phyloP scores from a whole-genome alignment of 2,329 filamentous ascomycete species.

The Hypoxylon sp. region DNA sequence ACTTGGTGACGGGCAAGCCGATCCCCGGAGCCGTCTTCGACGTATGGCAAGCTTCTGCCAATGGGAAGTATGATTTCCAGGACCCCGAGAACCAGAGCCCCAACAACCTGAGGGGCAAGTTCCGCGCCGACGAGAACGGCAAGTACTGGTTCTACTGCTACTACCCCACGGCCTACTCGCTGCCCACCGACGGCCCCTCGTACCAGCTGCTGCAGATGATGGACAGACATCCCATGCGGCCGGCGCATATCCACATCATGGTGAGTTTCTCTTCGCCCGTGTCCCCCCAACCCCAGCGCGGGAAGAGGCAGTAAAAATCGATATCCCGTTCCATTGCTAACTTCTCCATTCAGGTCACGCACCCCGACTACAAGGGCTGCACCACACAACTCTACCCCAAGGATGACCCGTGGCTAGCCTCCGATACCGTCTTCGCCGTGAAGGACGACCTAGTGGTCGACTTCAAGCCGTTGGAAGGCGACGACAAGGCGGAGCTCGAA shows the following conservation, averaged over 20 bases:
- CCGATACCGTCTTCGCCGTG: slow-evolving; percentile 66
- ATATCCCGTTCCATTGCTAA: slow-evolving; percentile 2
- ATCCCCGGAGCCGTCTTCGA: slow-evolving; percentile 78
- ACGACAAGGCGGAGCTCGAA: slow-evolving; percentile 51
- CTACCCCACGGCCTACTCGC: slow-evolving; percentile 78
- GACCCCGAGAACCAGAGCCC: slow-evolving; percentile 77
- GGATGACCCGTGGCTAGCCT: slow-evolving; percentile 72
- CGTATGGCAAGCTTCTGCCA: slow-evolving; percentile 82
- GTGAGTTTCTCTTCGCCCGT: slow-evolving; percentile 47
- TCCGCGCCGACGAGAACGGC: slow-evolving; percentile 77
- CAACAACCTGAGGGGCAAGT: slow-evolving; percentile 84
- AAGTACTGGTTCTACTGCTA: slow-evolving; percentile 81
- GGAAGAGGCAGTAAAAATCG: not conserved
- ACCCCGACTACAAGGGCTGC: slow-evolving; percentile 76
- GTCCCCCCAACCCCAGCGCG: not conserved
- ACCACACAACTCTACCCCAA: slow-evolving; percentile 84
- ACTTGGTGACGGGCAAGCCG: slow-evolving; percentile 61
- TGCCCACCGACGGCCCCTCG: slow-evolving; percentile 72
- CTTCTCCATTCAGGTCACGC: slow-evolving; percentile 58
- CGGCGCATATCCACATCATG: slow-evolving; percentile 67
- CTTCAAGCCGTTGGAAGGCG: slow-evolving; percentile 60
- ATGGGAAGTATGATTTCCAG: slow-evolving; percentile 82
- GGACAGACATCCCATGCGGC: slow-evolving; percentile 64
- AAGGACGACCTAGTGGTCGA: slow-evolving; percentile 66
- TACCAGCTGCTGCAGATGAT: slow-evolving; percentile 59